Evolutionary conservation across 148 eudicot genomes (phyloP).

Genomic region (Vaccinium darrowii): DNA sequence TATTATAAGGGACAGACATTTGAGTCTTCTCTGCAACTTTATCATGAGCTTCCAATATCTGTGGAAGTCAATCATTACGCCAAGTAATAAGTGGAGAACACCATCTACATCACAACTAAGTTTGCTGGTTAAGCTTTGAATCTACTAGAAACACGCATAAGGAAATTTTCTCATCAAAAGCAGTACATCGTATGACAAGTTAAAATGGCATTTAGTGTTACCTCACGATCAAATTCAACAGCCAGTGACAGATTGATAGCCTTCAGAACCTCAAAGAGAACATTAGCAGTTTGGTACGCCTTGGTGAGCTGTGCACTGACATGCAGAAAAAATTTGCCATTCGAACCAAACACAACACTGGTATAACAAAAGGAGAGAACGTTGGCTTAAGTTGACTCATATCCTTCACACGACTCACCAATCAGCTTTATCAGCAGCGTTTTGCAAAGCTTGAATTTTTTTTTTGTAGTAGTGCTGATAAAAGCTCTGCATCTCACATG

Average conservation of each 20-base stretch:
- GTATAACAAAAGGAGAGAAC: background rate
- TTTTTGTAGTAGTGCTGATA: conserved; percentile 97
- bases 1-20: conserved; percentile 84
- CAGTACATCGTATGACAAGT: background rate
- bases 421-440: conserved; percentile 97
- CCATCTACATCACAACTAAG: background rate
- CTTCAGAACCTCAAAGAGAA: conserved; percentile 95
- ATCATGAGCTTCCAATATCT: conserved; percentile 96
- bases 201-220: conserved; percentile 26
- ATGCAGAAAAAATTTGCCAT: conserved; percentile 1
- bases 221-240: conserved; percentile 97
- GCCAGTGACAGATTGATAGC: conserved; percentile 91
- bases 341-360: background rate
- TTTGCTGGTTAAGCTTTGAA: background rate
- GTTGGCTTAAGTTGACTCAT: background rate
- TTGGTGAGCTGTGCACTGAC: conserved; percentile 97
- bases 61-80: conserved; percentile 1
- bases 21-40: conserved; percentile 96
- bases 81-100: background rate
- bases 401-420: conserved; percentile 55
- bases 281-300: conserved; percentile 99
- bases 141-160: conserved; percentile 15
- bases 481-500: conserved; percentile 99
- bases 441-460: conserved; percentile 95
- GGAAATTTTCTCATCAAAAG: background rate